Percentiles rank a stretch among this genome's conserved stretches.
Conservation (phyloP, 1,139 yeast species). For the Suhomyces maxii region DNA sequence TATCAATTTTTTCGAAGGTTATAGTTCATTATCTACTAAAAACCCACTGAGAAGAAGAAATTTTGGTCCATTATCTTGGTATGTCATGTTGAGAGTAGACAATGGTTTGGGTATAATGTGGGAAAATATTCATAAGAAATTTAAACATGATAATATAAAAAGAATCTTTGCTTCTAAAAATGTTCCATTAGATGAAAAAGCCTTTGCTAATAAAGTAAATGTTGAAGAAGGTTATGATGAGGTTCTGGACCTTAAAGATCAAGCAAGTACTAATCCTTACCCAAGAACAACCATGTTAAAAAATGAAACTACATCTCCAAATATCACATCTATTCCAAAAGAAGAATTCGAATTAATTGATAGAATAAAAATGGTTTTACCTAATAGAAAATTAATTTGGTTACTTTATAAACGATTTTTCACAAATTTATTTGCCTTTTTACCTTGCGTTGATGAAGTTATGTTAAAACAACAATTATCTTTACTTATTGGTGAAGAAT, state of each 20-base stretch:
- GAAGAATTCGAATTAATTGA: conserved; percentile 24
- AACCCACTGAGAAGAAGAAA: conserved; percentile 24
- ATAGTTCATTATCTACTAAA: conserved; percentile 25
- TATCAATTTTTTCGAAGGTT: conserved; percentile 35
- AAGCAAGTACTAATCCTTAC: not conserved
- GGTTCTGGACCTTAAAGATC: conserved; percentile 1
- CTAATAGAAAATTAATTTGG: conserved; percentile 41
- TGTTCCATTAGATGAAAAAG: conserved; percentile 6
- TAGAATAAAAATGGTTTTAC: conserved; percentile 29
- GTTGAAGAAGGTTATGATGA: conserved; percentile 17
- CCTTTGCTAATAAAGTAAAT: conserved; percentile 12
- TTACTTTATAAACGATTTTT: conserved; percentile 38
- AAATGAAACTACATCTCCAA: not conserved
- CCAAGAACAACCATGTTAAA: not conserved
- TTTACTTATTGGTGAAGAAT: conserved; percentile 21
- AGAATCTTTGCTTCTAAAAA: conserved; percentile 1
- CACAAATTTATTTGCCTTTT: conserved; percentile 45
- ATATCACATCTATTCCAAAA: conserved; percentile 9
- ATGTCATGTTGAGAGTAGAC: conserved; percentile 31
- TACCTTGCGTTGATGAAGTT: conserved; percentile 52
- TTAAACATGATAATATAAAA: conserved; percentile 4
- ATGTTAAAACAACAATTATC: conserved; percentile 25
- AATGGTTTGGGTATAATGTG: conserved; percentile 15
- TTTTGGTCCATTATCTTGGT: conserved; percentile 41
- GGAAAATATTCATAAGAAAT: conserved; percentile 19